Evolutionary conservation across 1,284 basidiomycete species (phyloP), one percentile per base, ranked within the genome.

Genomic region (Agroathelia rolfsii): DNA sequence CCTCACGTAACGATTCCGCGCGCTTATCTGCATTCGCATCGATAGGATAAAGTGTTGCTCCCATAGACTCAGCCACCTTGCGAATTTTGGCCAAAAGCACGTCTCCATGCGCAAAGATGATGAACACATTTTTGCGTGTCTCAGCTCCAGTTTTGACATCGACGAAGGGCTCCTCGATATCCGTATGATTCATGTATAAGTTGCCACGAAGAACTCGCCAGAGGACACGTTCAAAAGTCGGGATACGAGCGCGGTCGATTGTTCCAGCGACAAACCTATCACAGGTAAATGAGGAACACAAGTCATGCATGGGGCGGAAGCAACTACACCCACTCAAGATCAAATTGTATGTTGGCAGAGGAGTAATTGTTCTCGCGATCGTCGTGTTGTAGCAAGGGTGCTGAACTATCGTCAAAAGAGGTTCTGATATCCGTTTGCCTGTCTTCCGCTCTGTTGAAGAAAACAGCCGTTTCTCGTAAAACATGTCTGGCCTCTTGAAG

Each of bases 131-230:
- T 72, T 98, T 99, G 63, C 82, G 76, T 6, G 83, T 85, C 59
- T 92, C 84, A 23, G 64, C 68, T 25, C 83, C 83, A 2, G 82
- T 84, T 26, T 67, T 69, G 10, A 90, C 80, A 51, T 97, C 86
- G 38, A 92, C 70, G 51, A 98, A 96, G 2, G 90, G 85, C 48
- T 94, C 86, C 26, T 76, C 73, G 48, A 99, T 98, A 59, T 98
- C 93, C 30, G 80, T 87, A 60, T 97, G 90, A 64, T 98, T 98
- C 93, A 98, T 97, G 69, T 96, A 99, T 19, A 99, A 67, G 57
- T 99, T 98, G 35, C 95, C 95, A 41, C 95, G 83, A 17, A 98
- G 72, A 17, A 98, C 89, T 47, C 95, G 87, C 94, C 95, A 99
- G 36, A 98, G 74, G 14, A 98, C 89, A 22, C 95, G 84, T 60